A percentile compares a stretch with the other conserved stretches of the same genome.
Evolutionary conservation across 345 rosid species (phyloP).

Genomic region (Clarkia xantiana): DNA sequence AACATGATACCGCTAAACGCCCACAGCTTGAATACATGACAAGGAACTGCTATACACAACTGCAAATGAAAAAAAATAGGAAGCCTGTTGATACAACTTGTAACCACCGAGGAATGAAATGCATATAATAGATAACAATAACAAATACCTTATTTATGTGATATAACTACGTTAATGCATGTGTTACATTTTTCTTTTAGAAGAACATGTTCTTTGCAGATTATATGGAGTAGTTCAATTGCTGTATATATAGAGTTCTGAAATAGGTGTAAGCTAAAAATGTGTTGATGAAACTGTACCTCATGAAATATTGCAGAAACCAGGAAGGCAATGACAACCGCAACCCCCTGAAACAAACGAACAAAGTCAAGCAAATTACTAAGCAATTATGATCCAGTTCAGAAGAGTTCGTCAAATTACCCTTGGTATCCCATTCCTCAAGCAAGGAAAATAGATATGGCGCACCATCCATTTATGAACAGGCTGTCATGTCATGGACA

Average conservation of each 20-base stretch:
- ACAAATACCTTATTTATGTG: no score
- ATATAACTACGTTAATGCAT: no score
- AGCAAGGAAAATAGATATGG: slow-evolving; percentile 85
- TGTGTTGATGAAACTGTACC: slow-evolving; percentile 15
- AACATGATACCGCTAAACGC: slow-evolving; percentile 91
- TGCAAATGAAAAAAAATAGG: slow-evolving; percentile 10
- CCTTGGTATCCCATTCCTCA: slow-evolving; percentile 69
- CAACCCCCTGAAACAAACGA: slow-evolving; percentile 37
- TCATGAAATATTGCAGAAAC: slow-evolving; percentile 94
- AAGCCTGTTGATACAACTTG: neutral
- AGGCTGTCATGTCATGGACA: slow-evolving; percentile 35
- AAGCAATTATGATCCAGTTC: neutral
- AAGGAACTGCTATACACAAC: slow-evolving; percentile 95
- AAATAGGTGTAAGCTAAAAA: no score
- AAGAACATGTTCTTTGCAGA: no score
- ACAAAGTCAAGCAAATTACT: neutral
- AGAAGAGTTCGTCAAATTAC: slow-evolving; percentile 22
- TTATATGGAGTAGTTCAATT: no score
- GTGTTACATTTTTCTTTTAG: no score
- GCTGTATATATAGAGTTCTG: no score
- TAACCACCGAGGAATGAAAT: no score
- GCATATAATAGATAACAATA: no score
- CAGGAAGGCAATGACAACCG: slow-evolving; percentile 55
- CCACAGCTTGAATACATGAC: slow-evolving; percentile 87
- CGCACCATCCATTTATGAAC: slow-evolving; percentile 99